Conservation (phyloP, 805 yeast genomes). For the Priceomyces haplophilus region DNA sequence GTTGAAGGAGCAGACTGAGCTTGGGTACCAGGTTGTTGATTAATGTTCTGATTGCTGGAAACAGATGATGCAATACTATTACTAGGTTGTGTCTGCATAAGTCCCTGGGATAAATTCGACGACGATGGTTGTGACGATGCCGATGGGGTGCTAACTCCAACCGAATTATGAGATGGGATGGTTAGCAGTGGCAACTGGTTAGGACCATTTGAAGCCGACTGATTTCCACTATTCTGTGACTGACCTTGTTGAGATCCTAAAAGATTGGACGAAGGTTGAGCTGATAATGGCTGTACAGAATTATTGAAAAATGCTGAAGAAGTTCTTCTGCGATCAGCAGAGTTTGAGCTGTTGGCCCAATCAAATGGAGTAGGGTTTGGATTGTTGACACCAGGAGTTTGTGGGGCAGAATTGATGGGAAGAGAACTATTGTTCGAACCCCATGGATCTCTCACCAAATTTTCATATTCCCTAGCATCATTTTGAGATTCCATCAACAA, state of each 20-base stretch:
- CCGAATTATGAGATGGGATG: slow-evolving; percentile 6
- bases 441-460: slow-evolving; percentile 49
- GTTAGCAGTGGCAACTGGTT: slow-evolving; percentile 3
- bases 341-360: slow-evolving; percentile 26
- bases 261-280: slow-evolving; percentile 10
- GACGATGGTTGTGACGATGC: slow-evolving; percentile 16
- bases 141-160: slow-evolving; percentile 2
- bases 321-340: slow-evolving; percentile 47
- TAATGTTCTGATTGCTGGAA: slow-evolving; percentile 1
- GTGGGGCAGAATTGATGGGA: slow-evolving; percentile 32
- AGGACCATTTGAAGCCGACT: slow-evolving; percentile 10
- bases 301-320: slow-evolving; percentile 51
- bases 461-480: slow-evolving; percentile 47
- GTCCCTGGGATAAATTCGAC: slow-evolving; percentile 9
- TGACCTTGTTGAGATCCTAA: slow-evolving; percentile 14
- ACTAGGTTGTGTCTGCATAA: slow-evolving; percentile 4
- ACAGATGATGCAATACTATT: slow-evolving; percentile 2
- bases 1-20: slow-evolving; percentile 5
- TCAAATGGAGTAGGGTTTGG: slow-evolving; percentile 22
- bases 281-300: slow-evolving; percentile 13
- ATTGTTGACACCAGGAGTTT: slow-evolving; percentile 32
- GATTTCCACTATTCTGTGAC: slow-evolving; percentile 13
- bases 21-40: slow-evolving; percentile 7
- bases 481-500: slow-evolving; percentile 45
- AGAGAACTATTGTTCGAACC: slow-evolving; percentile 8